phyloP scores from a whole-genome alignment of 2,329 filamentous ascomycete genomes.

The Colletotrichum zoysiae region DNA sequence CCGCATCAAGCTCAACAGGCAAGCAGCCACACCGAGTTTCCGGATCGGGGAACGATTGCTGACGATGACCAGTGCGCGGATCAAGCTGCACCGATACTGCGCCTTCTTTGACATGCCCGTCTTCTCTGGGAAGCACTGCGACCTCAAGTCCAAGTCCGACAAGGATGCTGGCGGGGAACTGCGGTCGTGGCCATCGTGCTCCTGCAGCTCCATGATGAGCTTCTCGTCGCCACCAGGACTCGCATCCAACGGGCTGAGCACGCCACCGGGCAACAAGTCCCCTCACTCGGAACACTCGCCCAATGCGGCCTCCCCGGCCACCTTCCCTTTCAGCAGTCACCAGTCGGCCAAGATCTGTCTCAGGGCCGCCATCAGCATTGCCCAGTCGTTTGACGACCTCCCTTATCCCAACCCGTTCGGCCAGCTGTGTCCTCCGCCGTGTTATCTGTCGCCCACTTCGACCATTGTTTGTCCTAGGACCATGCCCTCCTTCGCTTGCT shows the following conservation, averaged over 20 bases:
- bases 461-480: constrained; percentile 56
- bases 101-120: constrained; percentile 64
- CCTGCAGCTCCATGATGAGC: constrained; percentile 49
- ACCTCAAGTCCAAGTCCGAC: constrained; percentile 54
- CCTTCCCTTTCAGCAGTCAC: constrained; percentile 60
- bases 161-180: constrained; percentile 47
- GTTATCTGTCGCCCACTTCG: constrained; percentile 53
- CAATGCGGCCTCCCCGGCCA: constrained; percentile 34
- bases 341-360: constrained; percentile 63
- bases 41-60: constrained; percentile 3
- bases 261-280: constrained; percentile 43
- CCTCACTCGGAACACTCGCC: constrained; percentile 40
- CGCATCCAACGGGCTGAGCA: constrained; percentile 47
- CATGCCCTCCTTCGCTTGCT: constrained; percentile 60
- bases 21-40: constrained; percentile 13
- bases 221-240: constrained; percentile 48
- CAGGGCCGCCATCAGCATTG: constrained; percentile 62
- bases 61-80: constrained; percentile 56
- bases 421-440: constrained; percentile 50
- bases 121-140: constrained; percentile 63
- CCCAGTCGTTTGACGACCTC: constrained; percentile 58
- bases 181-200: constrained; percentile 51
- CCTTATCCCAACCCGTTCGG: constrained; percentile 60
- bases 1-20: constrained; percentile 64
- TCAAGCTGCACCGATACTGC: constrained; percentile 65